Evolutionary conservation across 257 asterid genomes (phyloP).

Genomic region (Nicotiana benthamiana): DNA sequence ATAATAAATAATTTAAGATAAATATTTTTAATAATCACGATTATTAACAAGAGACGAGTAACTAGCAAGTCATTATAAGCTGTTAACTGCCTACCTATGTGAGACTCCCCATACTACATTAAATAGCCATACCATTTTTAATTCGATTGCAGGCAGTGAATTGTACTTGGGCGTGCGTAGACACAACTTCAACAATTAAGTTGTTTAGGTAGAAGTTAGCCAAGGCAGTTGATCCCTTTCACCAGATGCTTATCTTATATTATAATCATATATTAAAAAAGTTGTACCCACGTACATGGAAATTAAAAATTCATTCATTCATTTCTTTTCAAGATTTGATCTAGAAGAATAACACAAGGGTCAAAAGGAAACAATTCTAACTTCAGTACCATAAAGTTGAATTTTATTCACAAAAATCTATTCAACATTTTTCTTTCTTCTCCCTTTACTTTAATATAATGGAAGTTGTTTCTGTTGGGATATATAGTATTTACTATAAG

Average conservation of each 20-base stretch:
- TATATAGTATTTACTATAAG: too few relatives aligned
- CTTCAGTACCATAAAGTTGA: background rate
- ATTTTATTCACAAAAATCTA: background rate
- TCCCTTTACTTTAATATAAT: background rate
- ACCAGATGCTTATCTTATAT: background rate
- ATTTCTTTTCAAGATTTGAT: background rate
- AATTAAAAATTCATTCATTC: too few relatives aligned
- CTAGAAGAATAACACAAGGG: background rate
- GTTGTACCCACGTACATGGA: too few relatives aligned
- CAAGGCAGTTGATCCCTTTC: background rate
- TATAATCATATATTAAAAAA: background rate
- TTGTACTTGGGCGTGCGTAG: background rate
- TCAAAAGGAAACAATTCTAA: background rate
- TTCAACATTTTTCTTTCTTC: background rate
- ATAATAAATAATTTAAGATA: too few relatives aligned
- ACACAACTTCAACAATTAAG: background rate
- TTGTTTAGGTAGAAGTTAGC: background rate
- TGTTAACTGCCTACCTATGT: background rate
- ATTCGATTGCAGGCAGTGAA: background rate
- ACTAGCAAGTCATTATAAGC: too few relatives aligned
- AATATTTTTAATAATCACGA: too few relatives aligned
- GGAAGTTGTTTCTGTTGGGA: too few relatives aligned
- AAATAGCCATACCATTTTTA: background rate
- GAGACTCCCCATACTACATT: background rate
- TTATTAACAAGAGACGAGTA: too few relatives aligned